phyloP scores from a whole-genome alignment of 1,139 yeast species.

The Hansenula lynferdii region DNA sequence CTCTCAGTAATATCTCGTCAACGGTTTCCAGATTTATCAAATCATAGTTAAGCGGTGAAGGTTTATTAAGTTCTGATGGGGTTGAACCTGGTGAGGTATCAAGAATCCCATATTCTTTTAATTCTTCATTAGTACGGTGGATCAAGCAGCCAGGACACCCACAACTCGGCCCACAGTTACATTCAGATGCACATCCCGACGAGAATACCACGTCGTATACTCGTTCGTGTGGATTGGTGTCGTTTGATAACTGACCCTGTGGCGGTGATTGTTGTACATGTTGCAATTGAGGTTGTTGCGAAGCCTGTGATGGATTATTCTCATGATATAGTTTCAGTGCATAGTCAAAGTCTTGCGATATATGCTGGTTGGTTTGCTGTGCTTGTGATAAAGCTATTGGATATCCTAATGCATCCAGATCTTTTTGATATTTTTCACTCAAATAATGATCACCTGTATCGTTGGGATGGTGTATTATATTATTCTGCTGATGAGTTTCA shows the following conservation, averaged over 20 bases:
- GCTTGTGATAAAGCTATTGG: background rate
- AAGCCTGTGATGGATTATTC: too few relatives aligned
- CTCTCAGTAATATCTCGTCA: constrained; percentile 15
- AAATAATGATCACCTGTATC: background rate
- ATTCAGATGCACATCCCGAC: constrained; percentile 20
- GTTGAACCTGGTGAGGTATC: constrained; percentile 13
- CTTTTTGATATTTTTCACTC: background rate
- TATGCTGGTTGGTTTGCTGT: background rate
- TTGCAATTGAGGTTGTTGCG: background rate
- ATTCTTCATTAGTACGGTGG: constrained; percentile 21
- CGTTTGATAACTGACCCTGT: background rate
- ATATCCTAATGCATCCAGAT: background rate
- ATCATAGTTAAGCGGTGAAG: background rate
- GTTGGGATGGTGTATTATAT: background rate
- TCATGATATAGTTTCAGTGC: constrained; percentile 1
- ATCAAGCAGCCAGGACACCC: constrained; percentile 21
- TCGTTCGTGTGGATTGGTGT: background rate
- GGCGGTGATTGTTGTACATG: background rate
- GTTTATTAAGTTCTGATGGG: constrained; percentile 3
- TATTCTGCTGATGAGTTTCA: background rate
- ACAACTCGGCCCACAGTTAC: constrained; percentile 22
- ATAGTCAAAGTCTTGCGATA: background rate
- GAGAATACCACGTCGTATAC: constrained; percentile 14
- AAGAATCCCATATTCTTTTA: constrained; percentile 17
- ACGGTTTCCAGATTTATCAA: constrained; percentile 18